Percentiles rank a stretch among this genome's conserved stretches.
phyloP scores from a whole-genome alignment of 2,329 filamentous ascomycete species.

The Dactylella cylindrospora region DNA sequence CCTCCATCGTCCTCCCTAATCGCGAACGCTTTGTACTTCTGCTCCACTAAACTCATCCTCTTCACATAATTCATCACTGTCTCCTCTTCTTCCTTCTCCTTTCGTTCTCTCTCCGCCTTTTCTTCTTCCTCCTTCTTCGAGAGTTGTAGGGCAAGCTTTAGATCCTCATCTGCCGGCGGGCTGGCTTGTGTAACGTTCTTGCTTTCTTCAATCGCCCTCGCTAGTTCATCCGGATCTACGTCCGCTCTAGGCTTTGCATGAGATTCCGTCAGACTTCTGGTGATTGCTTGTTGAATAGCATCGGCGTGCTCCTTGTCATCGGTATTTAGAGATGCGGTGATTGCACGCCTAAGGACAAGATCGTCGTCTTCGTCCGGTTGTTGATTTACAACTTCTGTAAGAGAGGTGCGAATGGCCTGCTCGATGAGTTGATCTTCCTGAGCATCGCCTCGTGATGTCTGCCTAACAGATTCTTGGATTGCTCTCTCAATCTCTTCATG shows the following conservation, averaged over 20 bases:
- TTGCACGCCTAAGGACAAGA: slow-evolving; percentile 49
- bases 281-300: slow-evolving; percentile 53
- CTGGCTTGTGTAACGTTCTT: slow-evolving; percentile 47
- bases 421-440: slow-evolving; percentile 72
- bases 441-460: slow-evolving; percentile 69
- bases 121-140: slow-evolving; percentile 53
- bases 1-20: slow-evolving; percentile 4
- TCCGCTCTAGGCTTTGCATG: slow-evolving; percentile 39
- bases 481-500: slow-evolving; percentile 67
- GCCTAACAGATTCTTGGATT: slow-evolving; percentile 67
- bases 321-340: slow-evolving; percentile 47
- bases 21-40: slow-evolving; percentile 54
- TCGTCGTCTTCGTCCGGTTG: slow-evolving; percentile 49
- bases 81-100: slow-evolving; percentile 65
- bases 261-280: slow-evolving; percentile 11
- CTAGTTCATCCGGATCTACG: slow-evolving; percentile 52
- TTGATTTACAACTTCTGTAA: slow-evolving; percentile 58
- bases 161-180: slow-evolving; percentile 27
- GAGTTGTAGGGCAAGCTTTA: slow-evolving; percentile 21
- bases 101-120: slow-evolving; percentile 47
- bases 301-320: slow-evolving; percentile 54
- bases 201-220: slow-evolving; percentile 54
- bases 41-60: slow-evolving; percentile 73
- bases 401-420: slow-evolving; percentile 70
- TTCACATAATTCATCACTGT: slow-evolving; percentile 75